These are phyloP conservation scores for Murraya koenigii DNA, from an alignment of 345 rosid genomes.

Conservation along the genomic window DNA sequence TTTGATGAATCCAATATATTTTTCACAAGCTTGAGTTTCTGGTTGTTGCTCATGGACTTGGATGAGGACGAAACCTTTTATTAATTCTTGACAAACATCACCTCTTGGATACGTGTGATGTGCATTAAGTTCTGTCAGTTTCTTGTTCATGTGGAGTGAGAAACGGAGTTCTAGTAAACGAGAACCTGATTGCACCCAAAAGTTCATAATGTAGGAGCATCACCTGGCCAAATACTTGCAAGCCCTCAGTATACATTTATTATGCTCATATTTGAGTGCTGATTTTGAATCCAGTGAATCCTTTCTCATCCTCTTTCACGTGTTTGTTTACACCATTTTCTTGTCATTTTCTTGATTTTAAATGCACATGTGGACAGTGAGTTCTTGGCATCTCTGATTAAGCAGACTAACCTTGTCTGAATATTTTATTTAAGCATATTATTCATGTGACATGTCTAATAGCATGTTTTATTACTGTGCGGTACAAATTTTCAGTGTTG, in stretches of 20 bases:
- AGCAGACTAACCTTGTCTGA: background rate
- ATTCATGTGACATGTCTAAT: background rate
- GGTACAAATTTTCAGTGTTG: conserved; percentile 62
- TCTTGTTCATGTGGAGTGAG: background rate
- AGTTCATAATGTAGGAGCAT: background rate
- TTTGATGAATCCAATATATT: background rate
- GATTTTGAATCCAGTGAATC: background rate
- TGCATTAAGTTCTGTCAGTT: background rate
- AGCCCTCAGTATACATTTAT: background rate
- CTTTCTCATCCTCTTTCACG: background rate
- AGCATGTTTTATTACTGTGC: conserved; percentile 1
- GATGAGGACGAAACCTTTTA: background rate
- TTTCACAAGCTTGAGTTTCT: background rate
- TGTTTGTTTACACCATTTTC: background rate
- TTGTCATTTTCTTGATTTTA: no score
- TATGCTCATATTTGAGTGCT: background rate
- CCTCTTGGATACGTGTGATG: background rate
- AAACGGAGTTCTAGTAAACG: background rate
- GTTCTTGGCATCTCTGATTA: background rate
- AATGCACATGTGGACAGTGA: background rate
- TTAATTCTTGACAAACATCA: background rate
- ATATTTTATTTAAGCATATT: background rate
- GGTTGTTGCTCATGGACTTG: background rate
- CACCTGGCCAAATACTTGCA: background rate
- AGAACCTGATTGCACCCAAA: background rate